Evolutionary conservation across 1,284 basidiomycete species (phyloP), one percentile per base, ranked within the genome.

Genomic region (Ganoderma lingzhi): DNA sequence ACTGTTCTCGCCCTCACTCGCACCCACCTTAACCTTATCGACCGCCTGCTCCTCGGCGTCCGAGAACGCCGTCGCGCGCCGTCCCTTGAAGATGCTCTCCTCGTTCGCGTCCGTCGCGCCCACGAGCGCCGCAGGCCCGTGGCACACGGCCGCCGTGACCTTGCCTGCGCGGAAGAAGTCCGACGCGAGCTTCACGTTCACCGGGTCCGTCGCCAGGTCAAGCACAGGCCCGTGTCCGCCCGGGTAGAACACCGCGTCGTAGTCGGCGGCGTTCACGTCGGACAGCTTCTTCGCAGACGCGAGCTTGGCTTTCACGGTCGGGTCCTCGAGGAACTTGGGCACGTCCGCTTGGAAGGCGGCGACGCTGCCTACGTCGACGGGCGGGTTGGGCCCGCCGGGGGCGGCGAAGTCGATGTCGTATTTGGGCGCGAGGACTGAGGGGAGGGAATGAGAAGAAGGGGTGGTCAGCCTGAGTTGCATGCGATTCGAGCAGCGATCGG

Each of bases 221-320:
- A 94, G 82, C 60, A 90, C 86, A 17, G 92, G 91, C 2, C 91
- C 91, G 75, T 93, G 91, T 41, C 90, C 94, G 58, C 94, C 94
- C 64, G 92, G 85, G 78, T 93, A 93, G 81, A 93, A 95, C 70
- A 96, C 82, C 15, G 89, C 93, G 66, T 86, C 89, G 76, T 93
- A 96, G 72, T 92, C 88, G 15, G 82, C 78, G 3, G 79, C 80
- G 63, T 87, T 84, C 74, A 95, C 85, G 1, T 90, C 86, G 1
- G 84, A 81, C 62, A 95, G 83, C 79, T 85, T 87, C 80, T 90
- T 88, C 6, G 92, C 88, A 62, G 82, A 83, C 30, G 85, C 85
- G 59, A 93, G 78, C 78, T 92, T 88, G n/a, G 77, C 67, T 71
- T 87, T 84, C 63, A 91, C 89, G 37, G 83, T 84, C 3, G 68